These are phyloP conservation scores for Aegilops sharonensis DNA, from an alignment of 176 grass and related monocot species.

Conservation along the genomic window DNA sequence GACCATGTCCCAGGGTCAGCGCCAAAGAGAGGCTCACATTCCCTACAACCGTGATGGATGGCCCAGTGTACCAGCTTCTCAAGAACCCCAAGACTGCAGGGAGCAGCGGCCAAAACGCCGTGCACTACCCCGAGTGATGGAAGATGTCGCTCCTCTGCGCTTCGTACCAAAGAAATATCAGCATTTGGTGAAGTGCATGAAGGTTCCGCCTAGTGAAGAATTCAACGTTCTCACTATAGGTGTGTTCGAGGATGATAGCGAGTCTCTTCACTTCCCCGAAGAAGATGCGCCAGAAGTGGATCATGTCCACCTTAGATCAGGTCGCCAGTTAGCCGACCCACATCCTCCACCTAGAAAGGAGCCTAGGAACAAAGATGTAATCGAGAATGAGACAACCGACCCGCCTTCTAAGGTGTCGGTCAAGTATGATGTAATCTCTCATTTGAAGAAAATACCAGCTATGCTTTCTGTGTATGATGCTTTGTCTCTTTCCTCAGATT, in stretches of 20 bases:
- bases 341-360: too few relatives aligned
- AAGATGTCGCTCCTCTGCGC: too few relatives aligned
- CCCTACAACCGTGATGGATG: too few relatives aligned
- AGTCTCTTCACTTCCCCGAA: not conserved
- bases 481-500: not conserved
- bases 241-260: not conserved
- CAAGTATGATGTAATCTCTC: not conserved
- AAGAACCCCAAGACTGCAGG: too few relatives aligned
- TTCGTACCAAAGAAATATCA: too few relatives aligned
- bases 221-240: not conserved
- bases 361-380: too few relatives aligned
- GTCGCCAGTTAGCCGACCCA: not conserved
- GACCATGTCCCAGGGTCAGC: too few relatives aligned
- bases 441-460: not conserved
- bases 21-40: too few relatives aligned
- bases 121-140: too few relatives aligned
- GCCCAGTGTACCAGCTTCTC: too few relatives aligned
- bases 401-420: not conserved
- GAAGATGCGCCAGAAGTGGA: not conserved
- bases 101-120: too few relatives aligned
- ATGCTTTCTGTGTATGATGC: not conserved
- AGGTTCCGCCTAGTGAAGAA: not conserved
- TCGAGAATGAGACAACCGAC: not conserved
- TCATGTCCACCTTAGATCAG: slow-evolving; percentile 4
- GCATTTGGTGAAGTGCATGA: too few relatives aligned